Base-by-base conservation (phyloP, 106 monocot species). In the Alisma plantagoaquatica region DNA sequence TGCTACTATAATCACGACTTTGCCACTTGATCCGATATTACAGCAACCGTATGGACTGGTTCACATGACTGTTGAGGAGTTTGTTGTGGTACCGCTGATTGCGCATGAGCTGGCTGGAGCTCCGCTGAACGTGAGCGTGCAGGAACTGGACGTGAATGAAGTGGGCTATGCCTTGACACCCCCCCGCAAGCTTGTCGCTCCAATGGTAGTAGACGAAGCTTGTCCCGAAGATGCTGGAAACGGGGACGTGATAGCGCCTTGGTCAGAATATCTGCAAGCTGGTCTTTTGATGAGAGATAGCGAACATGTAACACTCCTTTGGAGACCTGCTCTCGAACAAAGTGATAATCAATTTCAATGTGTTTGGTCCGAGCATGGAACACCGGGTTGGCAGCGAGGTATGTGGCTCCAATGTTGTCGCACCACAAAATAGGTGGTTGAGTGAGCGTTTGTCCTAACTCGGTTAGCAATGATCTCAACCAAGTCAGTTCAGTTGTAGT, bases 301-400 rank as follows among this genome's bases (percentile, higher is more conserved):
- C 21, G 20, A 19, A 63, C 49, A 50, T 3, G 15, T 26, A 50
- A 4, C 4, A 12, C 22, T 38, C 23, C 38, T 3, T 17, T 3
- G 27, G 3, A 9, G 19, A 66, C 66, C 31, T 21, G 20, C 23
- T 66, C 66, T 7, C 56, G 17, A 16, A 66, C 55, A 56, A 66
- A 56, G 11, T 66, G 66, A 22, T 29, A 66, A 20, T 67, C 67
- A 1, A 69, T 3, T 33, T 60, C 50, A 17, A 69, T 59, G 18
- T 69, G 60, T 35, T 51, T 69, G 31, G 60, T 60, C 2, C 52
- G 4, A 2, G 59, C 50, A 30, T 69, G 69, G 23, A 69, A 69
- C 4, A 69, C 35, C 38, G 5, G 21, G 4, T 33, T 56, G 6
- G 15, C 14, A 11, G 55, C 23, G 5, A 56, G n/a, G 8, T 21